Evolutionary conservation across 2,329 filamentous ascomycete species (phyloP), one percentile per base, ranked within the genome.

Genomic region (Onygenales sp.): DNA sequence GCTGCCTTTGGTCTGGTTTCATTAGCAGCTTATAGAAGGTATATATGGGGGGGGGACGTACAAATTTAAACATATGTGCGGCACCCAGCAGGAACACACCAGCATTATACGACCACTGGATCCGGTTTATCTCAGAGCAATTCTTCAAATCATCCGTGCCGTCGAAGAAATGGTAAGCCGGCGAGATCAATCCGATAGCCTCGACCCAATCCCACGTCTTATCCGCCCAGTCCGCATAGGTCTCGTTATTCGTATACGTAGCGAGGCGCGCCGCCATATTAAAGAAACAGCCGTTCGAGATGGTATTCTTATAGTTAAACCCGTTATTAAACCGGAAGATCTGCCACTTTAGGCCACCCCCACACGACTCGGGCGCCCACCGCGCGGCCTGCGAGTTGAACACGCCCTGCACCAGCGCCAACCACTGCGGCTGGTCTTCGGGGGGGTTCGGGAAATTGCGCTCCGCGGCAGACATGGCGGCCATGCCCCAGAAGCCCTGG

Each of bases 311-410:
- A 62, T 78, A 75, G 49, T 73, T 66, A 59, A 73, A 79, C 7
- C 76, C 76, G 43, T 67, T 69, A 59, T 77, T 78, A 66, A 76
- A 77, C 6, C 70, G 66, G 61, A 73, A 90, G 54, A 93, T 86
- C 70, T 93, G 88, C 89, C 89, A 94, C 56, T 85, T 79, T 58
- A 94, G 71, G 7, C 89, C 89, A 48, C 89, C 89, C 44, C 71
- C 74, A 69, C 89, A 93, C 2, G 72, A 75, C 0, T 70, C 64
- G 10, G 69, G 71, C 59, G 91, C 84, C 84, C 87, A 91, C 21
- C 87, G 79, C 11, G 69, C 69, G 2, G 80, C 80, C 64, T 88
- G 88, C 54, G 85, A 81, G 72, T 91, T 89, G 69, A 90, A 93
- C 7, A 89, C 85, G 10, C 83, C 84, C 66, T 88, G 84, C 0